Evolutionary conservation across 2,329 filamentous ascomycete genomes (phyloP).

Genomic region (Sclerotinia sclerotiorum): DNA sequence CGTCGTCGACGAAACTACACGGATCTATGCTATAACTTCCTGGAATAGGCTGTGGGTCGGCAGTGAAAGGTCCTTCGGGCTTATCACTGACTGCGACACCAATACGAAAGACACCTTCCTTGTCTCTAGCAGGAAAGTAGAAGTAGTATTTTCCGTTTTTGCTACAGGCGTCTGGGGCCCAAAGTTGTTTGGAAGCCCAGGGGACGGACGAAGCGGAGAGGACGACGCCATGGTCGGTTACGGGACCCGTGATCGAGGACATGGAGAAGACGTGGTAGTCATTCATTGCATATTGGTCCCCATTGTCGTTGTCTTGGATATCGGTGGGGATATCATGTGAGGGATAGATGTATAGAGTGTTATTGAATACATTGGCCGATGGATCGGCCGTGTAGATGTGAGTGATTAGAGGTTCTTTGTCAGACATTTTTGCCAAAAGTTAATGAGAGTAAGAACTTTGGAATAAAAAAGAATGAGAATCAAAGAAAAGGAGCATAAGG

Average conservation of each 20-base stretch:
- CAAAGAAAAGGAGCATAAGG: not conserved
- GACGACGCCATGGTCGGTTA: constrained; percentile 72
- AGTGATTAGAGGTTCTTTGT: constrained; percentile 60
- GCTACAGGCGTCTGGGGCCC: constrained; percentile 73
- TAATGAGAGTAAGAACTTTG: not conserved
- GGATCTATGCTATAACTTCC: constrained; percentile 78
- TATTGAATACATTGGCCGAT: constrained; percentile 77
- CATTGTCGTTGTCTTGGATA: constrained; percentile 78
- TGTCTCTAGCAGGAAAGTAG: constrained; percentile 74
- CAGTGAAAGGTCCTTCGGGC: constrained; percentile 68
- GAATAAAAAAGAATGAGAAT: not conserved
- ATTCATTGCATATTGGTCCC: constrained; percentile 80
- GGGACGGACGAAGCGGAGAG: constrained; percentile 66
- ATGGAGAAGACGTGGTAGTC: constrained; percentile 77
- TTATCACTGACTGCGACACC: constrained; percentile 65
- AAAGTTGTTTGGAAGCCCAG: constrained; percentile 77
- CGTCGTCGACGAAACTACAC: constrained; percentile 73
- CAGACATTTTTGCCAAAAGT: constrained; percentile 12
- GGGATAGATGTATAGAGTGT: constrained; percentile 74
- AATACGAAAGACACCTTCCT: constrained; percentile 68
- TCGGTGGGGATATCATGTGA: constrained; percentile 76
- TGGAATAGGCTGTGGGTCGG: constrained; percentile 63
- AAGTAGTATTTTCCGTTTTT: constrained; percentile 73
- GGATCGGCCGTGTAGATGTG: constrained; percentile 78
- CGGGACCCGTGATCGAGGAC: constrained; percentile 50